Evolutionary conservation across 306 rosid genomes (phyloP), one percentile per base, ranked within the genome.

Genomic region (Vigna hirtella): DNA sequence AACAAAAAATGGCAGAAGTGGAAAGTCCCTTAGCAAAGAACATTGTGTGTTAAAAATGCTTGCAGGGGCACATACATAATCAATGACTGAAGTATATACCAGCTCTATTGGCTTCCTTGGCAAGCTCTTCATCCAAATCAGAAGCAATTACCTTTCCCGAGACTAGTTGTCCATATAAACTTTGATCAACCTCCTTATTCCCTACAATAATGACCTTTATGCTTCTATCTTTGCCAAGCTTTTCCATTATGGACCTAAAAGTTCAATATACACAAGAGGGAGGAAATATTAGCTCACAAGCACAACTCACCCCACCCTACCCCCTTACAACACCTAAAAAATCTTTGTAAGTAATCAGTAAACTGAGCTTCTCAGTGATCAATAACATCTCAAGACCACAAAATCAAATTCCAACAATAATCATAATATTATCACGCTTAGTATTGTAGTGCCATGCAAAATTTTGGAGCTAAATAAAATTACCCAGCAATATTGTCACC

Each of bases 21-120:
- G n/a, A 77, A 64, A 81, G 50, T 64, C 74, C 77, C 80, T 83
- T 49, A 82, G 84, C 47, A 75, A 42, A 63, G 66, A 71, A 62
- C 62, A 82, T 69, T 79, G 64, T 10, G 67, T 53, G 73, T 73
- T 81, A 28, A 69, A 70, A 66, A 73, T 36, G 61, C 62, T 70
- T 66, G 74, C 53, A 65, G 65, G 70, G 77, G 43, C 65, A 73
- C 58, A 22, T 12, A 48, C 81, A 74, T 77, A 61, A 53, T 58
- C 77, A 81, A 47, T 7, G 68, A 81, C 66, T 66, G 9, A 9
- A 78, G 78, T 80, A 43, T 36, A 66, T 83, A 90, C 98, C 98
- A 74, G 95, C 97, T 83, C 82, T 90, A 48, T 56, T 84, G 79
- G 87, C 98, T 86, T 94, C 97, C 83, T 85, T 87, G 53, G 94